Conservation (phyloP, 495 filamentous ascomycete species). For the Extremus antarcticus region DNA sequence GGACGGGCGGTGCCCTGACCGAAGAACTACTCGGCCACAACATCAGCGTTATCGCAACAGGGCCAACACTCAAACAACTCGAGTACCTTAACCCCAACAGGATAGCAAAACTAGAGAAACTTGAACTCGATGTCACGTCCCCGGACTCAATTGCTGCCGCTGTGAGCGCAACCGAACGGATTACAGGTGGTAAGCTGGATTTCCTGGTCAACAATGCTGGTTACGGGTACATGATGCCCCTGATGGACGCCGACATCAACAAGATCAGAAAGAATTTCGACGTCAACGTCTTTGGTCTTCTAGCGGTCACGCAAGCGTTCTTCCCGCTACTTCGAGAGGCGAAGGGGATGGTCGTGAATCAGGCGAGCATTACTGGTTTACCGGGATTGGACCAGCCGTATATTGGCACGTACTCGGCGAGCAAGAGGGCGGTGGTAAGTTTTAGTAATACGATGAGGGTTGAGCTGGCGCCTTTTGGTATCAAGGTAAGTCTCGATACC, state of each 20-base stretch:
- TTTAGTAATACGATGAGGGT: constrained; percentile 43
- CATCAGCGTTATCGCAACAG: constrained; percentile 2
- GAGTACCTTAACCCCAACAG: not conserved
- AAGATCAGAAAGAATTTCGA: constrained; percentile 47
- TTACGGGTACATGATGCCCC: constrained; percentile 40
- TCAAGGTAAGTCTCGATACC: constrained; percentile 30
- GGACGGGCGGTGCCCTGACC: not conserved
- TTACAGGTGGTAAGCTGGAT: constrained; percentile 42
- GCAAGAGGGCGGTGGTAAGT: constrained; percentile 41
- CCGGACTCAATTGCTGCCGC: not conserved
- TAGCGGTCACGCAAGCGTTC: constrained; percentile 47
- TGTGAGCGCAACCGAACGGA: constrained; percentile 24
- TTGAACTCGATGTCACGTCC: not conserved
- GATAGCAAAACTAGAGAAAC: not conserved
- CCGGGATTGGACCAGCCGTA: constrained; percentile 34
- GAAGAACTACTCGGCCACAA: constrained; percentile 11
- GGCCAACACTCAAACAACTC: not conserved
- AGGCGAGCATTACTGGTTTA: constrained; percentile 39
- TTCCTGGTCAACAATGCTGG: constrained; percentile 61
- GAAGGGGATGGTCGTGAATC: constrained; percentile 45
- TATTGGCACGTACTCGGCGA: constrained; percentile 41
- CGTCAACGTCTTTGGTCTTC: constrained; percentile 50
- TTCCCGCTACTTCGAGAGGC: constrained; percentile 40
- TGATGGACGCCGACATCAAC: constrained; percentile 41
- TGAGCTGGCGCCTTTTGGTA: constrained; percentile 44